A percentile compares a stretch with the other conserved stretches of the same genome.
These are phyloP conservation scores for Hypholoma fasciculare DNA, from an alignment of 768 basidiomycete species.

Conservation along the genomic window DNA sequence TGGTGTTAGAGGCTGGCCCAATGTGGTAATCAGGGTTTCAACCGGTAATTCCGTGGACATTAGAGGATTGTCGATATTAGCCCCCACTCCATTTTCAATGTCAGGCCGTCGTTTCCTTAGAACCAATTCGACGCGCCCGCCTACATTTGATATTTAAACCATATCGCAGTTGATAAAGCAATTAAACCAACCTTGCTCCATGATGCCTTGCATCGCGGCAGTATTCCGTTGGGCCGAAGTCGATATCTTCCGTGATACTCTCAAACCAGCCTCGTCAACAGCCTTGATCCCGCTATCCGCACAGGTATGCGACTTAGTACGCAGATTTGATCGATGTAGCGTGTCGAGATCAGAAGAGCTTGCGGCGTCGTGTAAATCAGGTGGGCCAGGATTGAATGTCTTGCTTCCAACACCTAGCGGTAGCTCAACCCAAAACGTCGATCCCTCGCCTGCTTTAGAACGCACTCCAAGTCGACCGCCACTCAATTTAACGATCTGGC, in stretches of 20 bases:
- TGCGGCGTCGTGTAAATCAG: conserved; percentile 22
- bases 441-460: conserved; percentile 66
- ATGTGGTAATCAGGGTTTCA: background rate
- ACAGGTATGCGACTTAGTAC: background rate
- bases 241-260: conserved; percentile 25
- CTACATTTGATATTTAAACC: conserved; percentile 34
- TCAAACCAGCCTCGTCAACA: conserved; percentile 22
- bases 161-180: background rate
- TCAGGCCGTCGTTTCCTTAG: conserved; percentile 35
- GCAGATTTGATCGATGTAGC: conserved; percentile 19
- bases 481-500: conserved; percentile 75
- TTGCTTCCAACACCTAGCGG: conserved; percentile 74
- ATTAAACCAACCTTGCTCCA: conserved; percentile 44
- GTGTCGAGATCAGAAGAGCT: conserved; percentile 26
- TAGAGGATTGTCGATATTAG: conserved; percentile 13
- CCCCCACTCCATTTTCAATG: background rate
- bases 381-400: conserved; percentile 29
- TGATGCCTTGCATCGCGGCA: conserved; percentile 61
- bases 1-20: background rate
- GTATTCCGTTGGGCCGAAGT: conserved; percentile 27
- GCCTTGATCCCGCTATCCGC: conserved; percentile 24
- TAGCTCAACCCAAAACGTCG: conserved; percentile 88
- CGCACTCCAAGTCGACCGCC: conserved; percentile 74
- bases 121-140: conserved; percentile 58
- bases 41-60: conserved; percentile 3